Conservation (phyloP, 345 rosid species). For the Diplotaxis tenuifolia region DNA sequence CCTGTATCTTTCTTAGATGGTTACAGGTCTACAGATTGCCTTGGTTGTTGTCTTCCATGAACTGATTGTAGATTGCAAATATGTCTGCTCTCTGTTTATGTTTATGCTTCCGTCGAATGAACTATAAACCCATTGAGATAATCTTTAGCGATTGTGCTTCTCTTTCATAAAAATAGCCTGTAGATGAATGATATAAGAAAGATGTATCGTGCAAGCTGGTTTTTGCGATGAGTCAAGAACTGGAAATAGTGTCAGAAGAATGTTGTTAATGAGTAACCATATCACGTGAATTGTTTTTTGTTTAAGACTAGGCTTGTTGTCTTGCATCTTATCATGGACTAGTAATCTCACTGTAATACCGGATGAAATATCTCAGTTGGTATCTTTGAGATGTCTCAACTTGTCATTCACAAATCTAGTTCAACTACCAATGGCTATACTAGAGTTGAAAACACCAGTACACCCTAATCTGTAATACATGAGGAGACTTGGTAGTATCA, state of each 20-base stretch:
- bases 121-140: no score
- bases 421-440: not conserved
- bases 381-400: constrained; percentile 11
- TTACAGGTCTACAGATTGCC: no score
- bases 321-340: constrained; percentile 31
- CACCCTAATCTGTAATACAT: not conserved
- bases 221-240: not conserved
- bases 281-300: constrained; percentile 4
- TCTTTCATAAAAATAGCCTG: no score
- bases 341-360: not conserved
- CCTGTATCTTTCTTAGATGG: no score
- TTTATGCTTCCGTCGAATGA: no score
- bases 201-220: not conserved
- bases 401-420: not conserved
- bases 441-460: not conserved
- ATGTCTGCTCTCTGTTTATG: no score
- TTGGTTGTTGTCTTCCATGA: no score
- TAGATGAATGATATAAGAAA: no score
- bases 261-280: constrained; percentile 23
- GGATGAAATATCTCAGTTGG: not conserved
- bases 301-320: constrained; percentile 32
- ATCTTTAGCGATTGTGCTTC: no score
- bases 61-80: no score
- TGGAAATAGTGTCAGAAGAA: not conserved
- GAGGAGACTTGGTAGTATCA: not conserved